Base-by-base conservation (phyloP, 805 yeast species). In the Jamesozyma jinghongensis region DNA sequence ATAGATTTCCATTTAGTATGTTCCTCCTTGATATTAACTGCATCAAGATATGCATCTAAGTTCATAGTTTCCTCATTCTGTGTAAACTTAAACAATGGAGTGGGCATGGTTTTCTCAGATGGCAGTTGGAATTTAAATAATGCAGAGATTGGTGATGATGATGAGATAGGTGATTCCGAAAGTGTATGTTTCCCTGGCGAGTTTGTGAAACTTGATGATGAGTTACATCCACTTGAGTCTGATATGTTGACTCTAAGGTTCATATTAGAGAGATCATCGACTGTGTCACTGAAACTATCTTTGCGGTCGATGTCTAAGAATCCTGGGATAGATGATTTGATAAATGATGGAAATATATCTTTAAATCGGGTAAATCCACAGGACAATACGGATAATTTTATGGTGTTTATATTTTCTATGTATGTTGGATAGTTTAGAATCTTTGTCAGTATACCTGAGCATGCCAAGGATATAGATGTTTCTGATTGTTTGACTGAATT, bases 41-140 rank as follows among this genome's bases (percentile, higher is more conserved):
- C 63, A 44, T 54, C 54, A 27, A 59, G 26, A 32, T 59, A 59
- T 4, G 57, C 49, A 37, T 57, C 61, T 27, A 59, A 17, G 42
- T 56, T 51, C 52, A 51, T 48, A 8, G 54, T 41, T 37, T 59
- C 62, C 39, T 59, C 63, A 39, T 54, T 56, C 38, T 57, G 57
- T 8, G 55, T 41, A 17, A 57, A 40, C 34, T 53, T 57, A 42
- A 59, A 58, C 19, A 49, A 37, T 20, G 42, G 49, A 14, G 46
- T 20, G 13, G 54, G 52, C 19, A 40, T 34, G 11, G 46, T 36
- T 6, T 47, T 47, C 14, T 49, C 36, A 8, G 53, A 27, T 4
- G 63, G 62, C 42, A 59, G 46, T 41, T 57, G 59, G 39, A 59
- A 57, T 37, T 55, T 57, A 19, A 56, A 52, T 22, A 59, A 46